Evolutionary conservation across 2,329 filamentous ascomycete species (phyloP).

Genomic region (Cytospora chrysosperma): DNA sequence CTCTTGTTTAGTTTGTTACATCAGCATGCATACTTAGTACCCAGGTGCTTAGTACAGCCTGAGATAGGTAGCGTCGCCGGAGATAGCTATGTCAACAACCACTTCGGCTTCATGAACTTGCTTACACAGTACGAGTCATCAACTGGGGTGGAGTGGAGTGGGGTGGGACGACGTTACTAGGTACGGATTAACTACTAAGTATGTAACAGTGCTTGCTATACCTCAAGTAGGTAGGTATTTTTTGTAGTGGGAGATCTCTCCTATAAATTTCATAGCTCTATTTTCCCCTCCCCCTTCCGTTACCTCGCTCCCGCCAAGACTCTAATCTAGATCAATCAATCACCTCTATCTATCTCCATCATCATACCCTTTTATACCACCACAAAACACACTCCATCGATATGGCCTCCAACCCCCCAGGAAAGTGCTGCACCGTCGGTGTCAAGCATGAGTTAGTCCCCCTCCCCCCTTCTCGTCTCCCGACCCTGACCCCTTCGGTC

Average conservation of each 20-base stretch:
- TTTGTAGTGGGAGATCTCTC: neutral
- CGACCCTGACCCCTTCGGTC: neutral
- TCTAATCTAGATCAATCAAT: neutral
- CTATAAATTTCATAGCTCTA: neutral
- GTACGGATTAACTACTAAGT: too few relatives aligned
- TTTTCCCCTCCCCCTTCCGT: constrained; percentile 13
- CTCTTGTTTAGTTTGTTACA: neutral
- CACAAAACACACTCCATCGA: constrained; percentile 1
- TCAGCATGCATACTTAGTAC: too few relatives aligned
- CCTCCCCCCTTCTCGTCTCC: constrained; percentile 1
- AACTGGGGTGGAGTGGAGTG: neutral
- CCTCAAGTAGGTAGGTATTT: neutral
- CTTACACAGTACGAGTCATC: neutral
- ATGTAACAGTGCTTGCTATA: neutral
- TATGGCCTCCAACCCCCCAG: constrained; percentile 56
- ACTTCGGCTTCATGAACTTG: neutral
- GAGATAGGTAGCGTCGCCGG: too few relatives aligned
- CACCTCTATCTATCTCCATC: neutral
- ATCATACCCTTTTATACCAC: neutral
- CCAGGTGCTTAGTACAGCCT: too few relatives aligned
- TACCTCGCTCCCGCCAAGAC: constrained; percentile 17
- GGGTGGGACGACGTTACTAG: neutral
- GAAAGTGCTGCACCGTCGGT: constrained; percentile 52
- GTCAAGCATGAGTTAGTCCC: constrained; percentile 52
- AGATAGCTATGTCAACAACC: neutral